A percentile compares a stretch with the other conserved stretches of the same genome.
Evolutionary conservation across 2,329 filamentous ascomycete genomes (phyloP).

Genomic region (Fonsecaea multimorphosa): DNA sequence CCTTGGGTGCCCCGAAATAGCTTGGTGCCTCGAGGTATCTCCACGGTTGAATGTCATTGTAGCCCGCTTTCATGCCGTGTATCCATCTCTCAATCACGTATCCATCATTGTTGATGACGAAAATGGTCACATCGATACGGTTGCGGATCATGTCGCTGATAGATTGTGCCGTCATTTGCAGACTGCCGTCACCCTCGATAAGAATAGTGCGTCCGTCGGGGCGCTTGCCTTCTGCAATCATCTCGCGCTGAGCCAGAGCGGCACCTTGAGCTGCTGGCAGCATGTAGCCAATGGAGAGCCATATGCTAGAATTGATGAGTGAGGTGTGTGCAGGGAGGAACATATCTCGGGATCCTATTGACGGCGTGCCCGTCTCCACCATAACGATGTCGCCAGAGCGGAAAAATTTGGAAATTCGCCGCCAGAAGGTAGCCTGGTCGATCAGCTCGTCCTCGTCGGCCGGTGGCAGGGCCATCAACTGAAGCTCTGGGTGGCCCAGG

Average conservation of each 20-base stretch:
- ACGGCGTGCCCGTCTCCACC: conserved; percentile 66
- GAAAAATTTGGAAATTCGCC: conserved; percentile 63
- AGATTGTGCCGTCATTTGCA: conserved; percentile 71
- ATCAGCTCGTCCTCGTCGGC: conserved; percentile 56
- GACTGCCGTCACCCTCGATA: conserved; percentile 67
- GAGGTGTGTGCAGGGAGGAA: conserved; percentile 57
- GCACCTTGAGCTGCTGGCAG: conserved; percentile 64
- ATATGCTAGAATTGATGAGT: conserved; percentile 61
- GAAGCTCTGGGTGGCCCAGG: conserved; percentile 54
- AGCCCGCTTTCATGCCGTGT: conserved; percentile 59
- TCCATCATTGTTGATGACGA: conserved; percentile 65
- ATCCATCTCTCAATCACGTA: conserved; percentile 66
- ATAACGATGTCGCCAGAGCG: conserved; percentile 62
- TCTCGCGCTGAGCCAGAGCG: conserved; percentile 60
- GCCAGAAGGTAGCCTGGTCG: conserved; percentile 65
- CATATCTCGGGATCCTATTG: conserved; percentile 60
- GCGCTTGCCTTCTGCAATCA: conserved; percentile 58
- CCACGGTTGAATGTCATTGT: conserved; percentile 64
- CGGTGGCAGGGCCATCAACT: conserved; percentile 56
- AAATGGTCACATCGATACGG: conserved; percentile 55
- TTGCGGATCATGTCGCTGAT: conserved; percentile 67
- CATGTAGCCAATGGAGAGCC: conserved; percentile 67
- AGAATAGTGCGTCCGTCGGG: conserved; percentile 61
- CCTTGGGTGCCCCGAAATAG: conserved; percentile 37
- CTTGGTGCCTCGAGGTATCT: conserved; percentile 56